Conservation (phyloP, 1,284 basidiomycete species). For the Ustilago loliicola region DNA sequence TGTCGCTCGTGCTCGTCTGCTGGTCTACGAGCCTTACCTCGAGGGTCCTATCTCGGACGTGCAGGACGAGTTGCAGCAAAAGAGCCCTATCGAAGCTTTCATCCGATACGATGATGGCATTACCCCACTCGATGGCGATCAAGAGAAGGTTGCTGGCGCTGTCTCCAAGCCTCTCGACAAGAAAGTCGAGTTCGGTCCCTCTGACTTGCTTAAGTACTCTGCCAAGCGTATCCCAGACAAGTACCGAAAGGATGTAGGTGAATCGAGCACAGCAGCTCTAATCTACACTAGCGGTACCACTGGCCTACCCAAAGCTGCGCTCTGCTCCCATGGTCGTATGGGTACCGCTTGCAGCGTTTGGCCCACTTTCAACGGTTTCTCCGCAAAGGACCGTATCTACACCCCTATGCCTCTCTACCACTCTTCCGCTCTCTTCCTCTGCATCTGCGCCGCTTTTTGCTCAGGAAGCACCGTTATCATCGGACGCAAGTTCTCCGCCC, state of each 20-base stretch:
- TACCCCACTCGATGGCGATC: conserved; percentile 46
- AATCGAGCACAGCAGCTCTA: conserved; percentile 51
- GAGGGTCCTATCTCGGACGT: conserved; percentile 57
- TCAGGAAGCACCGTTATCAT: conserved; percentile 69
- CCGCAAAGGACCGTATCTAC: conserved; percentile 66
- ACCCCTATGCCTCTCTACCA: conserved; percentile 70
- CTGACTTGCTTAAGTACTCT: conserved; percentile 49
- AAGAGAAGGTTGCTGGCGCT: conserved; percentile 36
- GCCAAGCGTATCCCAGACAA: conserved; percentile 47
- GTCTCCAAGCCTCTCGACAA: conserved; percentile 40
- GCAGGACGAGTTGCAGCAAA: conserved; percentile 41
- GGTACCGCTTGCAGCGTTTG: conserved; percentile 60
- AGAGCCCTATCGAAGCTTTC: conserved; percentile 44
- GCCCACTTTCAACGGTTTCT: conserved; percentile 58
- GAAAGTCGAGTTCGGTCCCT: conserved; percentile 49
- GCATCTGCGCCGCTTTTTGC: conserved; percentile 63
- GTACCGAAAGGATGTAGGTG: conserved; percentile 50
- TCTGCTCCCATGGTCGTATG: conserved; percentile 69
- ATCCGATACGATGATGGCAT: conserved; percentile 66
- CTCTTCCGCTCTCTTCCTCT: conserved; percentile 67
- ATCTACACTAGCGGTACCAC: conserved; percentile 67
- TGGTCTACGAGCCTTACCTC: conserved; percentile 68
- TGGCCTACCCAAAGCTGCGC: conserved; percentile 70
- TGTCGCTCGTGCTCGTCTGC: conserved; percentile 57
- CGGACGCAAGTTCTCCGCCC: conserved; percentile 70